These are phyloP conservation scores for Sporodiniella umbellata DNA, from an alignment of 371 early-diverging fungal genomes.

Conservation along the genomic window DNA sequence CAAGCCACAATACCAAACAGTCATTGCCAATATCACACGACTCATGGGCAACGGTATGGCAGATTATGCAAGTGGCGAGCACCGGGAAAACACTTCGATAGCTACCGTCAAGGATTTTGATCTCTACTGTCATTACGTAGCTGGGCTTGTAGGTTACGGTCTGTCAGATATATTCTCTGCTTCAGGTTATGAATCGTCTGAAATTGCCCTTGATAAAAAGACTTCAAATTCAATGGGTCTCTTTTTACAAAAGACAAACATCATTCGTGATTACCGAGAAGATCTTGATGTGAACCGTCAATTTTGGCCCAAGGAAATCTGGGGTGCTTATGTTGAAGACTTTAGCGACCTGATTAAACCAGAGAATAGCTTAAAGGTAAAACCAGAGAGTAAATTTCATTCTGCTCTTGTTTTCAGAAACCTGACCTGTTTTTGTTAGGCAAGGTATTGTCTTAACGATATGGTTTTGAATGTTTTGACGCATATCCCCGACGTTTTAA, in stretches of 20 bases:
- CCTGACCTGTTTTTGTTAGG: conserved; percentile 36
- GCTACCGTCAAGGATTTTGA: conserved; percentile 84
- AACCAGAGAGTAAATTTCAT: no score
- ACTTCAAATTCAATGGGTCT: conserved; percentile 90
- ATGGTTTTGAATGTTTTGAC: conserved; percentile 85
- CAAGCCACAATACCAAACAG: conserved; percentile 71
- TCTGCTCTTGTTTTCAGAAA: no score
- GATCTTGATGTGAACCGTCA: conserved; percentile 85
- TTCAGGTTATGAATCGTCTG: conserved; percentile 76
- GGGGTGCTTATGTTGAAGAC: conserved; percentile 68
- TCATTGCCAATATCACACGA: conserved; percentile 88
- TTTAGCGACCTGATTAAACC: conserved; percentile 60
- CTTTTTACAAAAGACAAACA: conserved; percentile 95
- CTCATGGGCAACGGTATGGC: conserved; percentile 96
- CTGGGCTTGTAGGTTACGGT: conserved; percentile 95
- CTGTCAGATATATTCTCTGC: conserved; percentile 87
- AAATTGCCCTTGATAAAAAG: conserved; percentile 32
- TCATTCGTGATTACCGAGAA: conserved; percentile 90
- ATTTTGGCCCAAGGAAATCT: conserved; percentile 95
- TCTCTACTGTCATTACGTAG: conserved; percentile 96
- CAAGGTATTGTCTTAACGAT: conserved; percentile 75
- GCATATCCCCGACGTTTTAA: conserved; percentile 83
- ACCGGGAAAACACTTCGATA: conserved; percentile 65
- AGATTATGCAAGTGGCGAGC: conserved; percentile 69
- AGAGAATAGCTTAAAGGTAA: conserved; percentile 57